phyloP scores from a whole-genome alignment of 164 flowering plant genomes.

The Magnolia officinalis region DNA sequence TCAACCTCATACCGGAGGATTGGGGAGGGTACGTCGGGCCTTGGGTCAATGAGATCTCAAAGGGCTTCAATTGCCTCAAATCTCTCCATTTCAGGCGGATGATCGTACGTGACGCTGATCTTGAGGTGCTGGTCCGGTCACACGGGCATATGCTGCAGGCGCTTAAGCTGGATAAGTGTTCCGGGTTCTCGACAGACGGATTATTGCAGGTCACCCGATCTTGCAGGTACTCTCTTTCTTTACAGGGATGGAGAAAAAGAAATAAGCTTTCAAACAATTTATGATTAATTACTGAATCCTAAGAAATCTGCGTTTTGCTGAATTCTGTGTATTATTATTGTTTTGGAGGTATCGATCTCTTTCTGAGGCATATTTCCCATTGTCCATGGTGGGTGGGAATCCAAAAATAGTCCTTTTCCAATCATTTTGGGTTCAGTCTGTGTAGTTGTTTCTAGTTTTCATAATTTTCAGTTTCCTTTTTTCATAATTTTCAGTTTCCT shows the following conservation, averaged over 20 bases:
- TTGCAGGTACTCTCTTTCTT: slow-evolving; percentile 56
- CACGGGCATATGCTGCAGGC: slow-evolving; percentile 49
- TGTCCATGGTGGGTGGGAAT: background rate
- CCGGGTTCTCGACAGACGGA: slow-evolving; percentile 86
- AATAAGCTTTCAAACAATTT: background rate
- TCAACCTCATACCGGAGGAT: slow-evolving; percentile 78
- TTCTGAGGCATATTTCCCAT: background rate
- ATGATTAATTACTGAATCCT: background rate
- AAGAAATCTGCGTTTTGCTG: background rate
- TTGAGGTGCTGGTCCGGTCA: slow-evolving; percentile 47
- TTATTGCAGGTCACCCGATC: slow-evolving; percentile 50
- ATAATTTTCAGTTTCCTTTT: too few species aligned
- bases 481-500: too few species aligned
- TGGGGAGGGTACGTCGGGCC: slow-evolving; percentile 96
- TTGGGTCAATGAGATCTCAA: slow-evolving; percentile 63
- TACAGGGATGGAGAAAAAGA: too few species aligned
- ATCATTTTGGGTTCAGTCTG: background rate
- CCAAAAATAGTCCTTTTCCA: background rate
- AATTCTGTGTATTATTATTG: background rate
- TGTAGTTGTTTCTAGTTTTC: too few species aligned
- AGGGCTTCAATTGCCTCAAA: slow-evolving; percentile 46
- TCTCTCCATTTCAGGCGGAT: slow-evolving; percentile 79
- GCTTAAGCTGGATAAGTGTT: slow-evolving; percentile 80
- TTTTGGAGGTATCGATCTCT: background rate
- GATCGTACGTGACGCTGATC: slow-evolving; percentile 76